Evolutionary conservation across 1,284 basidiomycete species (phyloP).

Genomic region (Bondarzewia mesenterica): DNA sequence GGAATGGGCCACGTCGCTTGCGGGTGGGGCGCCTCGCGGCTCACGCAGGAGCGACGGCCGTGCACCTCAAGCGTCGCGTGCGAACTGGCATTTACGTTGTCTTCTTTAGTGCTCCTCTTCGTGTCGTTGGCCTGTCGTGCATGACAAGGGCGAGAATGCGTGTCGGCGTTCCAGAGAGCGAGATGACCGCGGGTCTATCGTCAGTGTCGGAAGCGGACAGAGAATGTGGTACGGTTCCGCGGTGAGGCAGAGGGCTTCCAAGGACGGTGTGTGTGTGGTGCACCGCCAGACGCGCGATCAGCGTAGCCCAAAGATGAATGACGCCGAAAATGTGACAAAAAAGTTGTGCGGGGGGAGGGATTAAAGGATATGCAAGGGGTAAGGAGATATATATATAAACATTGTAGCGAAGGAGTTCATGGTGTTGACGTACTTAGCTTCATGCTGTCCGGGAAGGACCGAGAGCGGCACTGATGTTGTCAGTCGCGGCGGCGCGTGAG

Average conservation of each 20-base stretch:
- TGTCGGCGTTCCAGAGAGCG: slow-evolving; percentile 8
- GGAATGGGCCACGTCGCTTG: slow-evolving; percentile 44
- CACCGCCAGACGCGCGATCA: slow-evolving; percentile 22
- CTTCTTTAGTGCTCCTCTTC: slow-evolving; percentile 34
- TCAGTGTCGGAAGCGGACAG: slow-evolving; percentile 9
- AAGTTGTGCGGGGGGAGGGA: slow-evolving; percentile 8
- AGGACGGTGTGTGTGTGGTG: slow-evolving; percentile 13
- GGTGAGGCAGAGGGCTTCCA: slow-evolving; percentile 8
- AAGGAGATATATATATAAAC: slow-evolving; percentile 34
- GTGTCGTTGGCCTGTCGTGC: slow-evolving; percentile 27
- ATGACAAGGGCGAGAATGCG: slow-evolving; percentile 15
- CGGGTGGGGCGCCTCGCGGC: slow-evolving; percentile 45
- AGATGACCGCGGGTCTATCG: slow-evolving; percentile 16
- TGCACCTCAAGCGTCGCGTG: slow-evolving; percentile 39
- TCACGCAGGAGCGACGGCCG: slow-evolving; percentile 23
- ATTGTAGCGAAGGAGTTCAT: slow-evolving; percentile 9
- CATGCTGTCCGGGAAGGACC: slow-evolving; percentile 48
- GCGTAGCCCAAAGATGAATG: slow-evolving; percentile 17
- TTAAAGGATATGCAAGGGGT: slow-evolving; percentile 21
- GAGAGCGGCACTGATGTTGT: neutral
- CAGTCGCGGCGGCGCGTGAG: neutral
- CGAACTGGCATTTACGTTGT: slow-evolving; percentile 35
- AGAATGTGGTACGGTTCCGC: slow-evolving; percentile 17
- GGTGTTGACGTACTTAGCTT: slow-evolving; percentile 10
- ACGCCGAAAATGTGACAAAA: slow-evolving; percentile 3